A percentile compares a stretch with the other conserved stretches of the same genome.
These are phyloP conservation scores for Jackrogersella minutella DNA, from an alignment of 495 filamentous ascomycete genomes.

Conservation along the genomic window DNA sequence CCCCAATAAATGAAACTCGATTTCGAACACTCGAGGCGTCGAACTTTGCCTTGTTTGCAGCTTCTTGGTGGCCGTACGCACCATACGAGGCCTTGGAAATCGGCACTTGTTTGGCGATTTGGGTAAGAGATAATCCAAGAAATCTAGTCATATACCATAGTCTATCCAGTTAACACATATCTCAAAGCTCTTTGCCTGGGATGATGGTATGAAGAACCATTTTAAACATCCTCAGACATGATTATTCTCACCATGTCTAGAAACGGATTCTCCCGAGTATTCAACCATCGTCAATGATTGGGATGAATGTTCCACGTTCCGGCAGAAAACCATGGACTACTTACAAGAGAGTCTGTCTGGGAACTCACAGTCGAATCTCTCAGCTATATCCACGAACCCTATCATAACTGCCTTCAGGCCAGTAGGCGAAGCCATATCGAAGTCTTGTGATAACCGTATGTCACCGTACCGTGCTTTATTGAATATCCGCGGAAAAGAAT, in stretches of 20 bases:
- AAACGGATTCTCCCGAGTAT: conserved; percentile 21
- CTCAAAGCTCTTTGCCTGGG: conserved; percentile 17
- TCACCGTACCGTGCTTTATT: background rate
- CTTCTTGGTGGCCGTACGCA: conserved; percentile 29
- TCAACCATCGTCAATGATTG: conserved; percentile 14
- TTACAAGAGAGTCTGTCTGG: conserved; percentile 5
- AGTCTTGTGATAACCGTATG: conserved; percentile 15
- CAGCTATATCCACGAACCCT: conserved; percentile 4
- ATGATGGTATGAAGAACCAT: conserved; percentile 24
- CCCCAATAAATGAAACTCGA: background rate
- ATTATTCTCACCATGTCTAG: conserved; percentile 4
- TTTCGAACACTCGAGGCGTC: background rate
- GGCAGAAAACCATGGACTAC: conserved; percentile 16
- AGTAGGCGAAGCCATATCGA: conserved; percentile 13
- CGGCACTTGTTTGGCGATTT: conserved; percentile 4
- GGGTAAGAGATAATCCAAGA: conserved; percentile 24
- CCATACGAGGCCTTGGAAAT: conserved; percentile 14
- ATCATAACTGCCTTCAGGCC: conserved; percentile 10
- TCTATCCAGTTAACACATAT: background rate
- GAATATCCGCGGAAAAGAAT: background rate
- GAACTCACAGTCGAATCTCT: background rate
- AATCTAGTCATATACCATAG: too few species aligned
- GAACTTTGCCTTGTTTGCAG: conserved; percentile 2
- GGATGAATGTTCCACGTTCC: conserved; percentile 5
- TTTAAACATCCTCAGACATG: too few species aligned